Evolutionary conservation across 495 filamentous ascomycete species (phyloP).

Genomic region (Penicillium nucicola): DNA sequence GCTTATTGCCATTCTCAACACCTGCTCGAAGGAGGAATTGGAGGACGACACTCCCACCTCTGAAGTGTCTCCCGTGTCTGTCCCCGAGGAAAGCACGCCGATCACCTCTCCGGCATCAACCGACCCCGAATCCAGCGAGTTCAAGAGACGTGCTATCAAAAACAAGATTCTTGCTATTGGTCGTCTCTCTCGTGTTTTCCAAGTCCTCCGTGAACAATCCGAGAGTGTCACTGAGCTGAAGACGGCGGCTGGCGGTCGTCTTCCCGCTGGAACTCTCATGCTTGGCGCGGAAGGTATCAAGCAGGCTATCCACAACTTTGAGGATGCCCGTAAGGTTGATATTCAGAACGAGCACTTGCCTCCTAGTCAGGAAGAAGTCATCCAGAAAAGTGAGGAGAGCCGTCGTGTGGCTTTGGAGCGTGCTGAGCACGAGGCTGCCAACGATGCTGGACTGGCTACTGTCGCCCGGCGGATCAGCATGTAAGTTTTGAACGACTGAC

Average conservation of each 20-base stretch:
- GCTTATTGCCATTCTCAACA: slow-evolving; percentile 97
- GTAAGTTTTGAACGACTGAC: slow-evolving; percentile 56
- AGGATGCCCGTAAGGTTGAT: slow-evolving; percentile 97
- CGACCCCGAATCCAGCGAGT: slow-evolving; percentile 83
- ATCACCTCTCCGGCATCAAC: slow-evolving; percentile 63
- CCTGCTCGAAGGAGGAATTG: slow-evolving; percentile 95
- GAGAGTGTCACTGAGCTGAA: slow-evolving; percentile 97
- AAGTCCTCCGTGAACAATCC: slow-evolving; percentile 95
- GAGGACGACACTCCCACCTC: slow-evolving; percentile 73
- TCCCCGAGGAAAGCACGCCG: slow-evolving; percentile 47
- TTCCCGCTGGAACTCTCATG: slow-evolving; percentile 96
- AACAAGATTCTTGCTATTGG: slow-evolving; percentile 99
- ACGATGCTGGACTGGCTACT: slow-evolving; percentile 78
- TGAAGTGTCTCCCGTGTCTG: slow-evolving; percentile 45
- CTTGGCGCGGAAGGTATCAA: slow-evolving; percentile 97
- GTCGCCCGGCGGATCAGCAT: slow-evolving; percentile 92
- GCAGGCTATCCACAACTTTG: slow-evolving; percentile 95
- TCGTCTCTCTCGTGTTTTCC: slow-evolving; percentile 94
- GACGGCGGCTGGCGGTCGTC: slow-evolving; percentile 87
- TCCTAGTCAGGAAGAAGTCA: slow-evolving; percentile 88
- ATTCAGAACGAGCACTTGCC: slow-evolving; percentile 93
- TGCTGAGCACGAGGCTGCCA: slow-evolving; percentile 81
- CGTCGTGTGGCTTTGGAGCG: slow-evolving; percentile 78
- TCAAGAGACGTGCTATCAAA: slow-evolving; percentile 93
- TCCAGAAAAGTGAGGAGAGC: slow-evolving; percentile 72